Percentiles rank a stretch among this genome's conserved stretches.
Evolutionary conservation across 164 flowering plant species (phyloP).

Genomic region (Berberis thunbergii): DNA sequence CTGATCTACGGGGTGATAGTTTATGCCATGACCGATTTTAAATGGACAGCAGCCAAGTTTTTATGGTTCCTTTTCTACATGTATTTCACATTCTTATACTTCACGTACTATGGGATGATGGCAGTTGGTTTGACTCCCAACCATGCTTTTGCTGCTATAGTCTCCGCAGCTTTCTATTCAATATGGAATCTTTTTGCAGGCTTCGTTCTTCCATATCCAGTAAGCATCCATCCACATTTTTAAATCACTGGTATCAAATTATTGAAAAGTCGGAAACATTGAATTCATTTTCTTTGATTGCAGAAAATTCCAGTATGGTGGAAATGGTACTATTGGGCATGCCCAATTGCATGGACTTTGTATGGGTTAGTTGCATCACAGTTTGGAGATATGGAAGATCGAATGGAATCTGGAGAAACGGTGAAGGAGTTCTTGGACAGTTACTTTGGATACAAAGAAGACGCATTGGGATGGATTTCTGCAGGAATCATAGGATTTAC

Average conservation of each 20-base stretch:
- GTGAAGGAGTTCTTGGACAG: neutral
- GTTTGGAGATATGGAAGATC: neutral
- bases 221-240: conserved; percentile 7
- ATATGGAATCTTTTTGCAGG: conserved; percentile 44
- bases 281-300: neutral
- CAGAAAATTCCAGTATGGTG: conserved; percentile 1
- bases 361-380: conserved; percentile 1
- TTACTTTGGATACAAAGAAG: neutral
- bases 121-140: conserved; percentile 46
- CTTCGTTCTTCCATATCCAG: conserved; percentile 26
- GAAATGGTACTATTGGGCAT: conserved; percentile 4
- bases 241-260: neutral
- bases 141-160: conserved; percentile 28
- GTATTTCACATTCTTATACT: conserved; percentile 41
- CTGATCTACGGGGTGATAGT: conserved; percentile 27
- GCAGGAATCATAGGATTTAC: neutral
- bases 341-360: conserved; percentile 2
- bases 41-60: conserved; percentile 42
- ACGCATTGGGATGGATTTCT: neutral
- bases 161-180: conserved; percentile 23
- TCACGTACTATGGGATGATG: conserved; percentile 58
- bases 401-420: too few species aligned
- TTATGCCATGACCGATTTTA: conserved; percentile 51
- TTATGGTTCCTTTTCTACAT: conserved; percentile 46
- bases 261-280: neutral